Evolutionary conservation across 1,139 yeast genomes (phyloP).

Genomic region (Pichiaceae sp.): DNA sequence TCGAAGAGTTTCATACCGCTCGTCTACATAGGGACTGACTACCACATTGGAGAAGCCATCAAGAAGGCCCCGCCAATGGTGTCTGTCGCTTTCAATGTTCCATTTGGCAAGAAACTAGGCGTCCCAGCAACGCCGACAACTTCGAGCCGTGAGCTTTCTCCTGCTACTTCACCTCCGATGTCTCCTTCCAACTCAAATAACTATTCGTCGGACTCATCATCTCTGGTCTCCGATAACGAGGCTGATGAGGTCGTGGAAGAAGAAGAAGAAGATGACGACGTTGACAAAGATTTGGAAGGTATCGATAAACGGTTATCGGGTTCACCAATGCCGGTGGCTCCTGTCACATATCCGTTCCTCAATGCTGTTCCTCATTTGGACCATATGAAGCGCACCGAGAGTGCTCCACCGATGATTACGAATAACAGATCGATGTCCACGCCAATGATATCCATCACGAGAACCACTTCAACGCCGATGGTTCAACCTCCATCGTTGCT

Average conservation of each 20-base stretch:
- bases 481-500: not conserved
- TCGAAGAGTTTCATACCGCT: conserved; percentile 19
- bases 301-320: not conserved
- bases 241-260: not conserved
- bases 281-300: not conserved
- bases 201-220: conserved; percentile 2
- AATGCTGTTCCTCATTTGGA: conserved; percentile 3
- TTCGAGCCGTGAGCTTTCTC: not conserved
- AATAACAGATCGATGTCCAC: conserved; percentile 1
- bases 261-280: conserved; percentile 2
- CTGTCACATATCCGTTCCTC: conserved; percentile 1
- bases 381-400: conserved; percentile 1
- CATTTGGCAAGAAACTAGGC: conserved; percentile 7
- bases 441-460: not conserved
- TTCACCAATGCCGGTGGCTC: not conserved
- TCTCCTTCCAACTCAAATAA: conserved; percentile 6
- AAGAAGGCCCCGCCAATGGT: conserved; percentile 1
- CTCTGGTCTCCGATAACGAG: not conserved
- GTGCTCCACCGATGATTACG: conserved; percentile 1
- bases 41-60: conserved; percentile 2
- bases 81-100: conserved; percentile 15
- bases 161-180: not conserved
- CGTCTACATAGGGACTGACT: conserved; percentile 19
- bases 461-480: conserved; percentile 1
- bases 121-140: not conserved